A percentile compares a stretch with the other conserved stretches of the same genome.
Evolutionary conservation across 148 eudicot genomes (phyloP).

Genomic region (Dysphania ambrosioides): DNA sequence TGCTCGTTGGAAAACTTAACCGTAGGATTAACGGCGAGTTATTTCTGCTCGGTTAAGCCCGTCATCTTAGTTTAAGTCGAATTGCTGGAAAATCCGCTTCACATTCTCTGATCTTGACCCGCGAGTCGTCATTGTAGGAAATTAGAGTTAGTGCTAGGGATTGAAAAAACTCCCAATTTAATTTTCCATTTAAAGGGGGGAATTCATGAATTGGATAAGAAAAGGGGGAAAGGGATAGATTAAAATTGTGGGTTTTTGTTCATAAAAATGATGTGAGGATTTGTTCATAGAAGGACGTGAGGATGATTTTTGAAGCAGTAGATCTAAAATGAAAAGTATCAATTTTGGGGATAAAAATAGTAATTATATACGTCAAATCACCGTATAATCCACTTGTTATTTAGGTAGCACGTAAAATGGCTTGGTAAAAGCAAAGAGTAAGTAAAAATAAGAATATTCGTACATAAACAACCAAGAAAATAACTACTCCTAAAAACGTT

Average conservation of each 20-base stretch:
- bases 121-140: slow-evolving; percentile 51
- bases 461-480: too few species aligned
- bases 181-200: neutral
- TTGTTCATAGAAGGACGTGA: too few species aligned
- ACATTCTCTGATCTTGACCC: slow-evolving; percentile 93
- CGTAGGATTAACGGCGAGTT: slow-evolving; percentile 95
- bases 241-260: neutral
- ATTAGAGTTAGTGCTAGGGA: slow-evolving; percentile 27
- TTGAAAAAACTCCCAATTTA: neutral
- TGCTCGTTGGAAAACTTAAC: slow-evolving; percentile 91
- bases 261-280: neutral
- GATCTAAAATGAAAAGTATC: slow-evolving; percentile 33
- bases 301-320: slow-evolving; percentile 2
- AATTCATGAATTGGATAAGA: slow-evolving; percentile 17
- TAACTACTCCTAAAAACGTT: too few species aligned
- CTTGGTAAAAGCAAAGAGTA: too few species aligned
- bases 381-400: too few species aligned
- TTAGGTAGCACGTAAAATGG: too few species aligned
- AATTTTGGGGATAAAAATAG: neutral
- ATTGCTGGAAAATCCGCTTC: slow-evolving; percentile 72
- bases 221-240: neutral
- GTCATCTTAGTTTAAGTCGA: slow-evolving; percentile 72
- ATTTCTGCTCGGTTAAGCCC: slow-evolving; percentile 80
- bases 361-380: too few species aligned
- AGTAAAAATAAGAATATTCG: too few species aligned